These are phyloP conservation scores for Geotrichum restrictum DNA, from an alignment of 1,139 yeast genomes.

Conservation along the genomic window DNA sequence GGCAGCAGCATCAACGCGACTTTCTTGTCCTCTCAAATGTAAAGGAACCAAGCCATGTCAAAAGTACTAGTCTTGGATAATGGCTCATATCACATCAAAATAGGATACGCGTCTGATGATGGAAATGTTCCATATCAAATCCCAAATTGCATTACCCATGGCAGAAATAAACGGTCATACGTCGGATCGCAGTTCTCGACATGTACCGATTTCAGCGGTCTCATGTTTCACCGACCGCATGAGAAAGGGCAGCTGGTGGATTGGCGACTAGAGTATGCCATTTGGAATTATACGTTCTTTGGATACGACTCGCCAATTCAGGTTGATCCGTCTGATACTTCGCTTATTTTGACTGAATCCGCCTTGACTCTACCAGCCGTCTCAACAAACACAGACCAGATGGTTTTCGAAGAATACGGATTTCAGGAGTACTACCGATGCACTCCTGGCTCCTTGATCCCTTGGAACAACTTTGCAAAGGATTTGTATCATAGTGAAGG, in stretches of 20 bases:
- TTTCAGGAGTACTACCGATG: constrained; percentile 63
- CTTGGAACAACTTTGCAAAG: constrained; percentile 48
- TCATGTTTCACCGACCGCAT: constrained; percentile 72
- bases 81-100: constrained; percentile 80
- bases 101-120: constrained; percentile 51
- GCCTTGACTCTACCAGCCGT: constrained; percentile 80
- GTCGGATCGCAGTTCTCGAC: constrained; percentile 66
- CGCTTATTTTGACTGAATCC: constrained; percentile 65
- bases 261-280: constrained; percentile 89
- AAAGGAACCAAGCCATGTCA: constrained; percentile 11
- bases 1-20: no score
- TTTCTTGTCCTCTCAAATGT: neutral
- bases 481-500: constrained; percentile 10
- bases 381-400: constrained; percentile 83
- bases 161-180: constrained; percentile 66
- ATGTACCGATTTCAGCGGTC: constrained; percentile 71
- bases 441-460: constrained; percentile 64
- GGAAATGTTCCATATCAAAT: constrained; percentile 47
- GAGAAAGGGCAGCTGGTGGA: constrained; percentile 82
- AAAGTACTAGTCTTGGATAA: constrained; percentile 62
- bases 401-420: constrained; percentile 90
- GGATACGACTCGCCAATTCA: constrained; percentile 39
- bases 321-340: constrained; percentile 47
- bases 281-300: constrained; percentile 79
- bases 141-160: constrained; percentile 67